Evolutionary conservation across 2,329 filamentous ascomycete species (phyloP), one percentile per base, ranked within the genome.

Genomic region (Venturia nashicola): DNA sequence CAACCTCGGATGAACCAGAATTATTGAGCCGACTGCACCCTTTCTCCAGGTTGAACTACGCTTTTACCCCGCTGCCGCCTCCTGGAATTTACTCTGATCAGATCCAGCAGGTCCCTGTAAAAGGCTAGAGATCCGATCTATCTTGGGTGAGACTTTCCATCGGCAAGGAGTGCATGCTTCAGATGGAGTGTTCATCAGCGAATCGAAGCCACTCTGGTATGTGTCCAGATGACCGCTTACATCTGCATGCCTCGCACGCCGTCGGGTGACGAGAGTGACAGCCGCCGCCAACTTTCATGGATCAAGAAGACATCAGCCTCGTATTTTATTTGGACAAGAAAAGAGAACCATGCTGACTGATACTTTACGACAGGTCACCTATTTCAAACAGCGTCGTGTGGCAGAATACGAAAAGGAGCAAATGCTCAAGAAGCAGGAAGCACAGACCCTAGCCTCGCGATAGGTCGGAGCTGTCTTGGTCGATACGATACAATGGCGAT

Each of bases 301-400:
- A 57, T 8, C 16, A 36, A 12, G 32, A 34, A 36, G 51, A 57
- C 14, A 20, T 36, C 51, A 8, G 5, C 32, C 51, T 36, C 27
- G 51, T 36, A 5, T 57, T 57, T 36, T 32, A 12, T 16, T 8
- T n/a, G 5, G 20, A 36, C 3, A 14, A 36, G 32, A 36, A 3
- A 14, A 57, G 32, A 18, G 32, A 57, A 4, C 27, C 32, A 36
- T 57, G 51, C 51, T 57, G n/a, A 57, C 14, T 57, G 51, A 42
- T 57, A 57, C 51, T 36, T 36, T 36, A 20, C 23, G 27, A 44
- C 60, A 94, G 90, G 89, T 97, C 66, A 91, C 91, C 77, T 97
- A 99, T 76, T 99, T 99, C 78, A 97, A 97, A 80, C 92, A 97
- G 76, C 89, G 91, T 78, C 83, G 94, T 71, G 90, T 97, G 43